Conservation (phyloP, 2,329 filamentous ascomycete genomes). For the Beauveria sp. region DNA sequence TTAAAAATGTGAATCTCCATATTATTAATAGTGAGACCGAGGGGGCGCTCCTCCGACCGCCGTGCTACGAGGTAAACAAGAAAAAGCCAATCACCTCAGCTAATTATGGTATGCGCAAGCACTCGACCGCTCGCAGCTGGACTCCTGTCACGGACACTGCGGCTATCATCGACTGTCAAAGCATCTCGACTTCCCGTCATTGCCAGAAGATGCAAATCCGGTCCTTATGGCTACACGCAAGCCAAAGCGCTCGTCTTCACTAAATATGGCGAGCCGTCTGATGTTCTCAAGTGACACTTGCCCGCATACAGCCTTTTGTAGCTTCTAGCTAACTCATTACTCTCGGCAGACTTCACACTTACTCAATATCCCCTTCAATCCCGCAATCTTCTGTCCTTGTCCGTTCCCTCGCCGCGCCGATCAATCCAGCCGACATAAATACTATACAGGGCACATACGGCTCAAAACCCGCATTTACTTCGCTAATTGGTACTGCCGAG, state of each 20-base stretch:
- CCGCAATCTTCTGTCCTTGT: constrained; percentile 62
- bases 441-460: constrained; percentile 96
- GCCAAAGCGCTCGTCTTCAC: constrained; percentile 75
- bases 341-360: constrained; percentile 53
- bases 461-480: constrained; percentile 69
- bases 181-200: constrained; percentile 15
- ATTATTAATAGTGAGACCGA: too few relatives aligned
- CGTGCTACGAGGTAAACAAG: background rate
- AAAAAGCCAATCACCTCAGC: background rate
- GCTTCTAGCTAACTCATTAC: constrained; percentile 1
- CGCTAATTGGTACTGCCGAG: constrained; percentile 64
- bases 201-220: constrained; percentile 43
- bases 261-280: constrained; percentile 65
- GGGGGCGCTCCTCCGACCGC: too few relatives aligned
- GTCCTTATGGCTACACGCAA: constrained; percentile 74
- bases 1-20: background rate
- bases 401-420: constrained; percentile 80
- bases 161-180: background rate
- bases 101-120: background rate
- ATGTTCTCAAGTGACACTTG: constrained; percentile 58
- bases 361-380: constrained; percentile 70
- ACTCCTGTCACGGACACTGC: background rate
- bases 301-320: background rate
- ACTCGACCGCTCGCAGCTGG: background rate
- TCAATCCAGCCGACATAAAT: constrained; percentile 98